A percentile compares a stretch with the other conserved stretches of the same genome.
Conservation (phyloP, 2,329 filamentous ascomycete genomes). For the Alternaria triticina region DNA sequence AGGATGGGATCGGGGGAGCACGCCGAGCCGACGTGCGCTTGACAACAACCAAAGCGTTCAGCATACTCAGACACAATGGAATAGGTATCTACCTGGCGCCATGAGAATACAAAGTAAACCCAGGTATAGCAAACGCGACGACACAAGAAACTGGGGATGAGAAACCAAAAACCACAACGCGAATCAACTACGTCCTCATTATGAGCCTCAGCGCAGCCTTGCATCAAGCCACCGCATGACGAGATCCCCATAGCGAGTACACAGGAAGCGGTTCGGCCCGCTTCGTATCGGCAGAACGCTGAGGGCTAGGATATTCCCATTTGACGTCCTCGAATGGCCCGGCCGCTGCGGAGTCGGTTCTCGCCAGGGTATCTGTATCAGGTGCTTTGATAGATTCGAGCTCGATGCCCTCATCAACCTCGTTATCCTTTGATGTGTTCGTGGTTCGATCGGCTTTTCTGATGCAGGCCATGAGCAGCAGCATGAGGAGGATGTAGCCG, state of each 20-base stretch:
- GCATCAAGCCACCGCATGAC: neutral
- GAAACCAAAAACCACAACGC: neutral
- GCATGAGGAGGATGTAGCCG: neutral
- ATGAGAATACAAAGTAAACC: neutral
- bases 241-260: neutral
- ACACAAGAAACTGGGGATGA: neutral
- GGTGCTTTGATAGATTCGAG: neutral
- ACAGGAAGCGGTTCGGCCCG: neutral
- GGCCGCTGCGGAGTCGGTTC: neutral
- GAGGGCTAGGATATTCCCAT: neutral
- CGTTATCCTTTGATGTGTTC: neutral
- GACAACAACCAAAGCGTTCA: neutral
- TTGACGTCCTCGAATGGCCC: neutral
- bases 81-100: neutral
- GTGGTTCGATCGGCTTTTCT: neutral
- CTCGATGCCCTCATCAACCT: neutral
- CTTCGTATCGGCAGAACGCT: neutral
- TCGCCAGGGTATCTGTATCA: neutral
- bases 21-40: neutral
- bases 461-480: neutral
- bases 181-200: neutral
- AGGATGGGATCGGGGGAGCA: neutral
- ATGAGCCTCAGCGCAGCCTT: neutral
- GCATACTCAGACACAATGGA: neutral
- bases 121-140: neutral